Percentiles rank a stretch among this genome's conserved stretches.
Conservation (phyloP, 495 filamentous ascomycete species). For the Podospora pseudoanserina region DNA sequence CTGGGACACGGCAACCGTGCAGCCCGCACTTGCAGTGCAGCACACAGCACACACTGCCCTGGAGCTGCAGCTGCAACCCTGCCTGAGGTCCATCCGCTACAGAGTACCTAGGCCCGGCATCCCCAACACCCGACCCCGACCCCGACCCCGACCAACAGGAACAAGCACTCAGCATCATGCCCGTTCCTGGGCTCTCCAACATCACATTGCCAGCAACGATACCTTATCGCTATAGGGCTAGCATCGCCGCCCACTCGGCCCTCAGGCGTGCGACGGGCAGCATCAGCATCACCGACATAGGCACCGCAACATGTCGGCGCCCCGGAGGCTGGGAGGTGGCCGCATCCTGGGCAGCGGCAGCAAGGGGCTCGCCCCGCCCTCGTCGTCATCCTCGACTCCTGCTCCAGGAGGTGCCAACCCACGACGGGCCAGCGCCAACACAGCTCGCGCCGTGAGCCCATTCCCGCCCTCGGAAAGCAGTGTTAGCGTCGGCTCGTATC, state of each 20-base stretch:
- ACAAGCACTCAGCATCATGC: not conserved
- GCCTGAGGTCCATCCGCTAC: too few species aligned
- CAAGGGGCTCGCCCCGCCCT: slow-evolving; percentile 66
- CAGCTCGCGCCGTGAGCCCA: slow-evolving; percentile 38
- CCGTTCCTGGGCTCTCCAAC: not conserved
- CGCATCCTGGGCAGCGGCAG: slow-evolving; percentile 81
- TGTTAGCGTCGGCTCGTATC: slow-evolving; percentile 51
- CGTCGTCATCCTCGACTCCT: slow-evolving; percentile 15
- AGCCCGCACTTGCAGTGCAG: too few species aligned
- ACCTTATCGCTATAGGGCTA: not conserved
- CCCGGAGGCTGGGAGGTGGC: slow-evolving; percentile 79
- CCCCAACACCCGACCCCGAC: too few species aligned
- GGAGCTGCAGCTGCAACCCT: too few species aligned
- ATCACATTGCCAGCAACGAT: not conserved
- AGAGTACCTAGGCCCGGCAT: too few species aligned
- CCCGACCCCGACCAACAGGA: too few species aligned
- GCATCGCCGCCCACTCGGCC: not conserved
- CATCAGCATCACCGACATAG: not conserved
- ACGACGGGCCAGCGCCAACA: not conserved
- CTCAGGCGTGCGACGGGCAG: not conserved
- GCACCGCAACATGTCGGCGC: slow-evolving; percentile 53
- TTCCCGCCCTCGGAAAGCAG: slow-evolving; percentile 53
- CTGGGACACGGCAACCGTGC: too few species aligned
- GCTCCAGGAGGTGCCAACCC: not conserved
- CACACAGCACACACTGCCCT: too few species aligned